Evolutionary conservation across 1,284 basidiomycete genomes (phyloP).

Genomic region (Ganoderma lingzhi): DNA sequence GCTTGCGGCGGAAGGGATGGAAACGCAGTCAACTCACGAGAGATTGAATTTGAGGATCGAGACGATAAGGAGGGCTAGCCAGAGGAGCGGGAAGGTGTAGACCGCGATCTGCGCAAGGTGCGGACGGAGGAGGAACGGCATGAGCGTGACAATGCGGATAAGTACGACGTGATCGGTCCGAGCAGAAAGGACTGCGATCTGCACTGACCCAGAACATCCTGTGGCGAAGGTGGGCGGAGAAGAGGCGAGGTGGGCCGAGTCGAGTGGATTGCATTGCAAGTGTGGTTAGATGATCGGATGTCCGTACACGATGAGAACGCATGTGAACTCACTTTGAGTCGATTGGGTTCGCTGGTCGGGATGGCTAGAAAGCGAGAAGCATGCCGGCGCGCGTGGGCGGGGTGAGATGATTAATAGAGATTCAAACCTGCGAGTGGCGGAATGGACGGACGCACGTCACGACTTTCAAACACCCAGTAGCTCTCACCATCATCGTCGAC

Average conservation of each 20-base stretch:
- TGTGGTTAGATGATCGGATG: constrained; percentile 18
- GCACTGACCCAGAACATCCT: constrained; percentile 91
- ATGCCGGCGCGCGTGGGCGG: background rate
- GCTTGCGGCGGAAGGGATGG: constrained; percentile 6
- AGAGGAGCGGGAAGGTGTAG: constrained; percentile 89
- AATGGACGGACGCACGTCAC: constrained; percentile 75
- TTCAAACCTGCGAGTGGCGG: constrained; percentile 10
- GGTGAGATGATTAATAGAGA: constrained; percentile 17
- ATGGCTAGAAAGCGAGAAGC: constrained; percentile 64
- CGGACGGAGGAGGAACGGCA: background rate
- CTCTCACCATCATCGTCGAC: constrained; percentile 96
- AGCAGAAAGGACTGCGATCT: constrained; percentile 5
- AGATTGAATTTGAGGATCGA: constrained; percentile 89
- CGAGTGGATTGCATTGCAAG: constrained; percentile 2
- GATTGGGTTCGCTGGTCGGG: constrained; percentile 87
- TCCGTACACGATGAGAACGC: background rate
- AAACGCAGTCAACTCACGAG: constrained; percentile 59
- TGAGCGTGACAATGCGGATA: constrained; percentile 13
- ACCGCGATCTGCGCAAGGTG: constrained; percentile 71
- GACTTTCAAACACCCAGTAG: constrained; percentile 95
- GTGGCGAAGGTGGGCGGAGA: constrained; percentile 12
- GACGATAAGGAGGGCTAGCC: constrained; percentile 87
- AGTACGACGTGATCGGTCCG: constrained; percentile 11
- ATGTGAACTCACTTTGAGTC: constrained; percentile 79
- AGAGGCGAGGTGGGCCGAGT: constrained; percentile 5